A percentile compares a stretch with the other conserved stretches of the same genome.
Evolutionary conservation across 768 basidiomycete genomes (phyloP).

Genomic region (Trametes cubensis): DNA sequence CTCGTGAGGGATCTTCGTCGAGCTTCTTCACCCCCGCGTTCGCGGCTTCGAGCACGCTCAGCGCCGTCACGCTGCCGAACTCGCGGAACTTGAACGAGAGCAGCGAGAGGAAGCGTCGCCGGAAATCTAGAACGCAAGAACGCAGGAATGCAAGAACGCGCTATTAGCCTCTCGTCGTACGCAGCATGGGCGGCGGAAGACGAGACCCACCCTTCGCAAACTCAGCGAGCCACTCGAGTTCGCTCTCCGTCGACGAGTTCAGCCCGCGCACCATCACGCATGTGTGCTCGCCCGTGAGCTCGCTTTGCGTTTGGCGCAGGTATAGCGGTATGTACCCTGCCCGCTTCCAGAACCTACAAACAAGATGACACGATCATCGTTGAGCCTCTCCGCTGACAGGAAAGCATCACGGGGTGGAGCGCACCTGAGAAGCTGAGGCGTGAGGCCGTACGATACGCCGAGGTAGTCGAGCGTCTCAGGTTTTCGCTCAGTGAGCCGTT

Average conservation of each 20-base stretch:
- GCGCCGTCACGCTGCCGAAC: constrained; percentile 82
- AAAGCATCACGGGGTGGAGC: constrained; percentile 15
- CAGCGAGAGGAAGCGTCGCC: constrained; percentile 83
- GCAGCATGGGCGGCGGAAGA: not conserved
- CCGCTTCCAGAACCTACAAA: constrained; percentile 88
- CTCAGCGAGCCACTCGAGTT: constrained; percentile 83
- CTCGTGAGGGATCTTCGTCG: constrained; percentile 42
- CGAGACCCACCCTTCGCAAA: constrained; percentile 75
- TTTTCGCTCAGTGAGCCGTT: constrained; percentile 85
- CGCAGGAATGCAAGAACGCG: constrained; percentile 1
- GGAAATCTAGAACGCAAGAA: constrained; percentile 68
- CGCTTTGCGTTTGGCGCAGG: constrained; percentile 89
- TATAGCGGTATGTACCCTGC: constrained; percentile 91
- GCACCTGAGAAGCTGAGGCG: constrained; percentile 77
- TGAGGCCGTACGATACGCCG: constrained; percentile 95
- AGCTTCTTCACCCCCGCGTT: constrained; percentile 59
- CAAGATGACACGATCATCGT: not conserved
- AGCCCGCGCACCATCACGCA: constrained; percentile 93
- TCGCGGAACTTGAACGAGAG: constrained; percentile 95
- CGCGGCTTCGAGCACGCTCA: constrained; percentile 88
- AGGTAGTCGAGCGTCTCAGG: constrained; percentile 92
- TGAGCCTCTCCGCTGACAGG: too few relatives aligned
- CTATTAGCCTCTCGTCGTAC: not conserved
- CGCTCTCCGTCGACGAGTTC: constrained; percentile 61
- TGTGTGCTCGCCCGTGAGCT: constrained; percentile 94